Percentiles rank a stretch among this genome's conserved stretches.
phyloP scores from a whole-genome alignment of 116 monocot genomes.

The Trichopus zeylanicus region DNA sequence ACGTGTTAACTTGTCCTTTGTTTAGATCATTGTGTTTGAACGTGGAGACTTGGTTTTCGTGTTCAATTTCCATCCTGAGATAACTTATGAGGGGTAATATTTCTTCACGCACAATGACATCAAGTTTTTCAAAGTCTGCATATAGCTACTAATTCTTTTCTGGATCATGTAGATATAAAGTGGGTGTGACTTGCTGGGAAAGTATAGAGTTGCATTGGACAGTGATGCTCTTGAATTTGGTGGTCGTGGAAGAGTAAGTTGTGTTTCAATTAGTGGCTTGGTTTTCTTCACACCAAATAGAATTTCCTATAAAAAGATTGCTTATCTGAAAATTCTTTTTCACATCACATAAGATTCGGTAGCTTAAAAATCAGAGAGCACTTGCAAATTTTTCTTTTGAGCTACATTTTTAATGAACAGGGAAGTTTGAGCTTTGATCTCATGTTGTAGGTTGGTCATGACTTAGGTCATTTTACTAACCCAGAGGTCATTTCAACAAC shows the following conservation, averaged over 20 bases:
- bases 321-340: no score
- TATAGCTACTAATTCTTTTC: conserved; percentile 5
- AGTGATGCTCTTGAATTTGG: conserved; percentile 87
- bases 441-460: conserved; percentile 54
- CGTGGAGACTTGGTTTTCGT: conserved; percentile 89
- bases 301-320: no score
- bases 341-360: no score
- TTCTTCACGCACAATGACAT: neutral
- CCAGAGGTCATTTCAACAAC: conserved; percentile 92
- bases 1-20: conserved; percentile 1
- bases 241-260: conserved; percentile 78
- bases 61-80: conserved; percentile 92
- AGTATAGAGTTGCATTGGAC: conserved; percentile 81
- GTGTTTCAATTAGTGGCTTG: no score
- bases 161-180: conserved; percentile 61
- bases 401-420: no score
- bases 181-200: conserved; percentile 89
- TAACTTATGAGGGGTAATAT: conserved; percentile 78
- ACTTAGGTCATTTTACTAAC: conserved; percentile 77
- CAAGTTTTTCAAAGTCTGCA: neutral
- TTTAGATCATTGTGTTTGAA: conserved; percentile 90
- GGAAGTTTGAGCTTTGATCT: neutral
- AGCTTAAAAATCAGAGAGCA: no score
- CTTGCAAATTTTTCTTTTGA: neutral
- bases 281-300: no score